Evolutionary conservation across 2,329 filamentous ascomycete species (phyloP).

Genomic region (Fusarium gaditjirri): DNA sequence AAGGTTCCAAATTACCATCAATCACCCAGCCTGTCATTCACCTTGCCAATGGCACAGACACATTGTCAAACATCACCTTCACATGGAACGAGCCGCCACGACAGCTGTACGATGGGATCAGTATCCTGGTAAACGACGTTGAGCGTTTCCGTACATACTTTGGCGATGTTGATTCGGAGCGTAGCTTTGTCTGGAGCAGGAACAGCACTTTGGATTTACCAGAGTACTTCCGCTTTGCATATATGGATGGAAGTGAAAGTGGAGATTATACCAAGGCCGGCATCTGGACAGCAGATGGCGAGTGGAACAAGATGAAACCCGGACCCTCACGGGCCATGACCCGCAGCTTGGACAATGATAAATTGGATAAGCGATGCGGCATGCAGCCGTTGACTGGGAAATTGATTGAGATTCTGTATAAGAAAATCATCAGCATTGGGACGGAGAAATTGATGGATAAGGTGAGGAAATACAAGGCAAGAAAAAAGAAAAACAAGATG

Average conservation of each 20-base stretch:
- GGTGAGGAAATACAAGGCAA: no score
- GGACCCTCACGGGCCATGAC: conserved; percentile 64
- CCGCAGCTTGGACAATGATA: conserved; percentile 40
- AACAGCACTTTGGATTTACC: conserved; percentile 58
- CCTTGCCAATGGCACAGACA: conserved; percentile 49
- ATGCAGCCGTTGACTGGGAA: no score
- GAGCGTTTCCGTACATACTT: conserved; percentile 82
- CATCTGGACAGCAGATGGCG: conserved; percentile 70
- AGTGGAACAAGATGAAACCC: conserved; percentile 73
- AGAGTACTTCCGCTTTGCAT: conserved; percentile 84
- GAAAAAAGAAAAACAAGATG: no score
- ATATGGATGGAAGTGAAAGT: conserved; percentile 70
- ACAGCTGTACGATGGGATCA: conserved; percentile 76
- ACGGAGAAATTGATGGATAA: not conserved
- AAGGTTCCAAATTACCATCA: conserved; percentile 69
- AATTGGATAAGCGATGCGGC: conserved; percentile 28
- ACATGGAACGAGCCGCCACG: conserved; percentile 59
- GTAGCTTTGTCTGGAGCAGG: conserved; percentile 69
- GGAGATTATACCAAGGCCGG: conserved; percentile 83
- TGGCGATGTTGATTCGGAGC: conserved; percentile 58
- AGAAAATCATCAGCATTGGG: no score
- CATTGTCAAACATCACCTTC: conserved; percentile 74
- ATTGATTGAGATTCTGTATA: no score
- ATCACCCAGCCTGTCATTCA: conserved; percentile 60
- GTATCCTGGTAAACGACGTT: conserved; percentile 85